Evolutionary conservation across 1,139 yeast genomes (phyloP), one percentile per base, ranked within the genome.

Genomic region (Zygosaccharomyces sapae): DNA sequence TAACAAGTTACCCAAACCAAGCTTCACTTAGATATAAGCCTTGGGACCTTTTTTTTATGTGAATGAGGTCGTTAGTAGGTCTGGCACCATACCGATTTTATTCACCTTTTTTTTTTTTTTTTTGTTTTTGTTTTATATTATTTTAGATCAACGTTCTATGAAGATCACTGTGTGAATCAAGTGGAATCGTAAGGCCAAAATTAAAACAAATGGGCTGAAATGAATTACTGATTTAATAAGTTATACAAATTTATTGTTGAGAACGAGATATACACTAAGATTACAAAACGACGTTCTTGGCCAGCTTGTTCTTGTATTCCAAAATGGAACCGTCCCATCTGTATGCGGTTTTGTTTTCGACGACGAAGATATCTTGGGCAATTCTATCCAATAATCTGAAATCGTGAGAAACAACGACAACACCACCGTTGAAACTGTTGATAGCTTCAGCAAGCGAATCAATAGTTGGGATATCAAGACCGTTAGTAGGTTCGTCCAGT

Each of bases 401-500:
- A 77, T 92, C 99, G 80, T 92, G 99, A 54, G 97, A 89, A 56
- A 92, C 98, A 53, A 92, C 96, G 57, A 89, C 96, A 49, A 92
- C 97, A 77, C 98, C 98, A 73, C 98, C 98, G 65, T 83, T 86
- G 77, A 86, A 94, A 36, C 81, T 85, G 59, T 88, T 83, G 67
- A 94, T 90, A 54, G 98, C 98, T 51, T 86, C 95, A 49, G 97
- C 98, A 65, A 92, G 78, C 38, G 98, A 92, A 73, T 94, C 98
- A 66, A 92, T 92, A 42, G 98, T 90, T 63, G 97, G 87, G 63
- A 94, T 90, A 76, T 94, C 98, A 72, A 94, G 79, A 79, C 97
- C 98, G 79, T 92, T 92, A 61, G 98, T 92, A 80, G 98, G 98
- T 83, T 94, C 98, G 76, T 92, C 98, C 74, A 92, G 78, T 67